Conservation (phyloP, 176 grass and related monocot species). For the Themeda triandra region DNA sequence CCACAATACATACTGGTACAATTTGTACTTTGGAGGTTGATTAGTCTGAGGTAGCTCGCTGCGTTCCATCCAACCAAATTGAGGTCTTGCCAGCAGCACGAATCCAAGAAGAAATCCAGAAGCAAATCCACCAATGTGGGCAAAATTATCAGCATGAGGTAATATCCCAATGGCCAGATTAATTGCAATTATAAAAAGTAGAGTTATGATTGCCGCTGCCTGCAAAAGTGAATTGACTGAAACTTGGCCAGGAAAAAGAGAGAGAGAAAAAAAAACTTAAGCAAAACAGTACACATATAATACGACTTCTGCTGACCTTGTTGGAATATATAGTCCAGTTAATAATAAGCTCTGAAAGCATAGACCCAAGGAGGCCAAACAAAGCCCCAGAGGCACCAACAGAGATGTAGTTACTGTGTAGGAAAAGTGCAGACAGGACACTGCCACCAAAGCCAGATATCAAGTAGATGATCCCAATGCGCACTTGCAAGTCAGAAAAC, state of each 20-base stretch:
- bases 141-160: constrained; percentile 86
- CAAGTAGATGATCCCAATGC: constrained; percentile 78
- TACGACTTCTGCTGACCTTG: constrained; percentile 45
- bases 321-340: constrained; percentile 98
- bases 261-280: background rate
- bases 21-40: constrained; percentile 76
- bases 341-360: constrained; percentile 96
- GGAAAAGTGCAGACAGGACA: constrained; percentile 70
- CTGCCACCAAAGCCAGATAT: constrained; percentile 84
- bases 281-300: background rate
- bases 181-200: constrained; percentile 62
- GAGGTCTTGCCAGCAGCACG: constrained; percentile 71
- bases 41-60: constrained; percentile 61
- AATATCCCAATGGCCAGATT: constrained; percentile 85
- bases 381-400: constrained; percentile 92
- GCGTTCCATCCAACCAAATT: constrained; percentile 84
- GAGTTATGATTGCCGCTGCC: constrained; percentile 67
- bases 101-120: constrained; percentile 82
- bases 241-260: background rate
- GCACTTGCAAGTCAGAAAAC: constrained; percentile 42
- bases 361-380: constrained; percentile 89
- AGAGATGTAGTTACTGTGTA: constrained; percentile 53
- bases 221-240: constrained; percentile 25
- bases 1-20: constrained; percentile 82
- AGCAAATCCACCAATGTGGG: constrained; percentile 73